phyloP scores from a whole-genome alignment of 1,284 basidiomycete species.

The Cutaneotrichosporon sp. region DNA sequence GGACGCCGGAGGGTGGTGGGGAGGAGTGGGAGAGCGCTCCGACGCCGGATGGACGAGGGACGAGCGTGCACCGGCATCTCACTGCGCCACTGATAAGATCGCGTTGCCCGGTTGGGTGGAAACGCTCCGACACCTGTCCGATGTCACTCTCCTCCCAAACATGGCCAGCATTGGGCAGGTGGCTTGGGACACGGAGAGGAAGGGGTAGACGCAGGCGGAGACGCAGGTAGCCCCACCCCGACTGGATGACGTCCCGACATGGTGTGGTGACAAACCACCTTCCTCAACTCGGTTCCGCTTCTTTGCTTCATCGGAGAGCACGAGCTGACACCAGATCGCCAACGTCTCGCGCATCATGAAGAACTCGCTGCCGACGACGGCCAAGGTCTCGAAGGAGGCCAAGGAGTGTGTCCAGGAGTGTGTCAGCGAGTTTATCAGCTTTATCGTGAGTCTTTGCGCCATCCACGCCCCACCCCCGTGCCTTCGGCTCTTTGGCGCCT shows the following conservation, averaged over 20 bases:
- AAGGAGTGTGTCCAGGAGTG: conserved; percentile 97
- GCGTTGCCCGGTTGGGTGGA: not conserved
- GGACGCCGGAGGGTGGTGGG: not conserved
- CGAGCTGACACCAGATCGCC: conserved; percentile 66
- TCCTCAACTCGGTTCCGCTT: not conserved
- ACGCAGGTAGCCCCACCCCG: no score
- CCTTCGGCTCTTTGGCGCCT: no score
- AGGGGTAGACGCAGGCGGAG: no score
- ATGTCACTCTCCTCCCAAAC: not conserved
- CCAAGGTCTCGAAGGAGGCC: conserved; percentile 95
- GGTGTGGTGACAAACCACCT: not conserved
- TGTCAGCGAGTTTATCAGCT: conserved; percentile 93
- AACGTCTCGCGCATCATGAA: conserved; percentile 98
- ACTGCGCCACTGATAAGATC: conserved; percentile 2
- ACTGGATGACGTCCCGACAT: not conserved
- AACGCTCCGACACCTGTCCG: not conserved
- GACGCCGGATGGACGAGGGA: not conserved
- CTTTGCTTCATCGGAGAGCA: no score
- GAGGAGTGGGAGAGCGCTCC: not conserved
- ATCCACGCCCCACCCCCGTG: not conserved
- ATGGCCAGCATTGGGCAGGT: no score
- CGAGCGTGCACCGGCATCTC: not conserved
- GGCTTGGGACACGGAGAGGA: no score
- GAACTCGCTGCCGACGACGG: conserved; percentile 78
- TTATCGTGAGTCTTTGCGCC: conserved; percentile 61